A percentile compares a stretch with the other conserved stretches of the same genome.
Conservation (phyloP, 106 monocot species). For the Amphibolis antarctica region DNA sequence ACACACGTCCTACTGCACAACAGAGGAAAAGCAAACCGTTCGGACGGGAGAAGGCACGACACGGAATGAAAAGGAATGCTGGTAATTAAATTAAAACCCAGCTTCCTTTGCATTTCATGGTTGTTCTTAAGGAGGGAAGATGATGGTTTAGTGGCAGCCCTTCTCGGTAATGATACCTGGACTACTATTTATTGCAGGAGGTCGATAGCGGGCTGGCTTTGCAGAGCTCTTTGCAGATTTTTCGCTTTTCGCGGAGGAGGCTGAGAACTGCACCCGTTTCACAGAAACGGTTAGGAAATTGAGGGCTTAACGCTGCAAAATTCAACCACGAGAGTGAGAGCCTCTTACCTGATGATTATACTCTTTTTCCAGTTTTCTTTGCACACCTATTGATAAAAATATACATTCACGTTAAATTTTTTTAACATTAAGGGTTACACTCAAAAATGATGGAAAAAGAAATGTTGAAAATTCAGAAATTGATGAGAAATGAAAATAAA, state of each 20-base stretch:
- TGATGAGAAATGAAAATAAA: no score
- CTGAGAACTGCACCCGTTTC: background rate
- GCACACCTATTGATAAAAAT: slow-evolving; percentile 34
- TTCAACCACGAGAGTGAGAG: background rate
- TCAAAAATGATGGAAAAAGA: background rate
- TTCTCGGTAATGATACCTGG: slow-evolving; percentile 19
- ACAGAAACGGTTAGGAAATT: background rate
- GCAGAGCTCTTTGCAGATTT: slow-evolving; percentile 34
- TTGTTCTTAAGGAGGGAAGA: no score
- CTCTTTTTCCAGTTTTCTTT: slow-evolving; percentile 54
- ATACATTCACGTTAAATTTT: background rate
- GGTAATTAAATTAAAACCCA: background rate
- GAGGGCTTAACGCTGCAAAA: background rate
- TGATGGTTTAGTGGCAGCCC: no score
- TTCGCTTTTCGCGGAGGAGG: slow-evolving; percentile 21
- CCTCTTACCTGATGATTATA: slow-evolving; percentile 25
- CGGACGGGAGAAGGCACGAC: no score
- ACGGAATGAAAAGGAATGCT: no score
- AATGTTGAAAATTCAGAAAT: no score
- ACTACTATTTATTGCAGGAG: slow-evolving; percentile 44
- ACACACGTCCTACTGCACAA: slow-evolving; percentile 1
- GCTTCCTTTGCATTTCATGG: background rate
- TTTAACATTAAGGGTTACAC: background rate
- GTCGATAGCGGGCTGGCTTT: slow-evolving; percentile 26
- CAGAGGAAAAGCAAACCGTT: background rate